These are phyloP conservation scores for Mycena rebaudengoi DNA, from an alignment of 768 basidiomycete species.

Conservation along the genomic window DNA sequence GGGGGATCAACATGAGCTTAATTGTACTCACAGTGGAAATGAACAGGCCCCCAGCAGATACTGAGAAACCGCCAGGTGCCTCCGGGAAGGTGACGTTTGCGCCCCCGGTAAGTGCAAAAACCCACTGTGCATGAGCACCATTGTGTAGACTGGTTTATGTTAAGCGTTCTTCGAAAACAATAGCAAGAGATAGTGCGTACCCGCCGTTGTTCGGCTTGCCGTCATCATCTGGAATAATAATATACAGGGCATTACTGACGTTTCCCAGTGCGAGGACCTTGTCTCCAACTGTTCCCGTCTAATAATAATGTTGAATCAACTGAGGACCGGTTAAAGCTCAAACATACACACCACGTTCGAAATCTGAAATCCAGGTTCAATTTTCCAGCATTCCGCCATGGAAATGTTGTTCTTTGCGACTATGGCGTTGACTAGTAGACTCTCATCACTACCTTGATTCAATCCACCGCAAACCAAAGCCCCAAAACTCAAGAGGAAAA, in stretches of 20 bases:
- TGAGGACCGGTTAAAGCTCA: not conserved
- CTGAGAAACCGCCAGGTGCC: slow-evolving; percentile 23
- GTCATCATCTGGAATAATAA: slow-evolving; percentile 28
- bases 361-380: slow-evolving; percentile 28
- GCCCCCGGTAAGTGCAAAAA: slow-evolving; percentile 30
- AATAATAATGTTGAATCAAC: slow-evolving; percentile 2
- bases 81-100: slow-evolving; percentile 28
- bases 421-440: slow-evolving; percentile 29
- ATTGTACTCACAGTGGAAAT: slow-evolving; percentile 26
- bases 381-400: slow-evolving; percentile 28
- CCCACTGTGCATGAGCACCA: slow-evolving; percentile 30
- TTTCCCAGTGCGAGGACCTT: slow-evolving; percentile 26
- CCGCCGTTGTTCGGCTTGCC: slow-evolving; percentile 31
- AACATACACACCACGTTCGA: slow-evolving; percentile 28
- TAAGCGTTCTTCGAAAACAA: slow-evolving; percentile 14
- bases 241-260: slow-evolving; percentile 22
- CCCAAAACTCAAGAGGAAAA: slow-evolving; percentile 20
- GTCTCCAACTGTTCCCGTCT: slow-evolving; percentile 30
- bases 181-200: slow-evolving; percentile 9
- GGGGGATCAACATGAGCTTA: slow-evolving; percentile 3
- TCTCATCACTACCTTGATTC: slow-evolving; percentile 13
- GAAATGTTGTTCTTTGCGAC: slow-evolving; percentile 28
- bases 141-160: slow-evolving; percentile 28
- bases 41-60: slow-evolving; percentile 28
- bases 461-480: slow-evolving; percentile 12